A percentile compares a stretch with the other conserved stretches of the same genome.
phyloP scores from a whole-genome alignment of 805 yeast genomes.

The Blastobotrys terrestris region DNA sequence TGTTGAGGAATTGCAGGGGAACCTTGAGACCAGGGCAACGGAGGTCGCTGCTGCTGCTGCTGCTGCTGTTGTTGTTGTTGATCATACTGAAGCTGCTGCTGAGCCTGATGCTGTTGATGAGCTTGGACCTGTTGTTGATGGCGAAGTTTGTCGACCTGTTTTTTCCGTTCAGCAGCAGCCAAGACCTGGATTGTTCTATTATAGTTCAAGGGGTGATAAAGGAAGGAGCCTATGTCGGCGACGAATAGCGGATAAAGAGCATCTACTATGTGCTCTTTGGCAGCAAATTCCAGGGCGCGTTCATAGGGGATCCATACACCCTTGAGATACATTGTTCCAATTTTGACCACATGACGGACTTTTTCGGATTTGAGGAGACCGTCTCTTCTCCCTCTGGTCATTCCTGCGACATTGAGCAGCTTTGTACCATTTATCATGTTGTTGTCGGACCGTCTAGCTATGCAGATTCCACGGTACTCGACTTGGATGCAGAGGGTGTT shows the following conservation, averaged over 20 bases:
- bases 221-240: slow-evolving; percentile 41
- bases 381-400: slow-evolving; percentile 84
- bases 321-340: slow-evolving; percentile 81
- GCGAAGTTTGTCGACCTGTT: slow-evolving; percentile 15
- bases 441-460: slow-evolving; percentile 80
- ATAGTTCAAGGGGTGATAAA: slow-evolving; percentile 30
- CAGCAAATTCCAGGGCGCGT: slow-evolving; percentile 75
- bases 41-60: neutral
- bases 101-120: neutral
- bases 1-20: neutral
- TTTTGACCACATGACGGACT: slow-evolving; percentile 73
- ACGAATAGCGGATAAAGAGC: slow-evolving; percentile 65
- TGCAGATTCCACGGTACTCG: slow-evolving; percentile 71
- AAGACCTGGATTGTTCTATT: slow-evolving; percentile 31
- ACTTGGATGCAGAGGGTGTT: slow-evolving; percentile 80
- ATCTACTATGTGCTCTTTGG: slow-evolving; percentile 69
- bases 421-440: slow-evolving; percentile 86
- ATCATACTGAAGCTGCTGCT: neutral
- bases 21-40: neutral
- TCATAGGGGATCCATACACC: slow-evolving; percentile 92
- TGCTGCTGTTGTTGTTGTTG: slow-evolving; percentile 2
- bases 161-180: slow-evolving; percentile 27
- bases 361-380: slow-evolving; percentile 80
- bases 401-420: slow-evolving; percentile 72
- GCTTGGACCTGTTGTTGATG: slow-evolving; percentile 1